phyloP scores from a whole-genome alignment of 495 filamentous ascomycete genomes.

The Penicillium samsonianum region DNA sequence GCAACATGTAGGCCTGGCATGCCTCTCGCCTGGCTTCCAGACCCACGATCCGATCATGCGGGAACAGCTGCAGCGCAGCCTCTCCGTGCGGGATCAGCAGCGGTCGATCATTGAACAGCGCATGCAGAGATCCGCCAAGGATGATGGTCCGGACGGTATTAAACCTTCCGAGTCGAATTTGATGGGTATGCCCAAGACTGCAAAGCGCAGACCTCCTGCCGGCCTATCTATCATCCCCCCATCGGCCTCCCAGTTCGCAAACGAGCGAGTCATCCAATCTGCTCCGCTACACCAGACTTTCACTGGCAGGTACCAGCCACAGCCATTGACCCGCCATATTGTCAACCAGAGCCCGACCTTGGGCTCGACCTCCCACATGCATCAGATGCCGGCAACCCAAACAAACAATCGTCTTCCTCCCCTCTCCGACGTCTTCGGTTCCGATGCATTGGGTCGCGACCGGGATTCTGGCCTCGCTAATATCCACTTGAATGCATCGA shows the following conservation, averaged over 20 bases:
- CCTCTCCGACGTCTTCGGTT: constrained; percentile 90
- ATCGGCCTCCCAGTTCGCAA: constrained; percentile 91
- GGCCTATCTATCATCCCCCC: constrained; percentile 95
- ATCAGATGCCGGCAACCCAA: constrained; percentile 84
- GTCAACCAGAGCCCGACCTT: constrained; percentile 84
- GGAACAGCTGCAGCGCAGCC: constrained; percentile 89
- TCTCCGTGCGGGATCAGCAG: constrained; percentile 92
- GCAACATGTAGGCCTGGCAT: constrained; percentile 91
- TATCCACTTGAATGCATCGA: constrained; percentile 49
- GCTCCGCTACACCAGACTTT: constrained; percentile 95
- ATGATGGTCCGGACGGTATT: constrained; percentile 63
- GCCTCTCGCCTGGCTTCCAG: constrained; percentile 91
- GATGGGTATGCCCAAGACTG: constrained; percentile 62
- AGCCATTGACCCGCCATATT: constrained; percentile 78
- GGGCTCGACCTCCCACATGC: constrained; percentile 85
- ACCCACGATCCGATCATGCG: constrained; percentile 96
- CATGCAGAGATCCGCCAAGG: constrained; percentile 82
- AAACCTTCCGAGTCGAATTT: constrained; percentile 52
- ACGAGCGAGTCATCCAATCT: constrained; percentile 95
- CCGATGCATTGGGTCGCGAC: constrained; percentile 66
- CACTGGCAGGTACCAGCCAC: constrained; percentile 82
- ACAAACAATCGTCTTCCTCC: constrained; percentile 92
- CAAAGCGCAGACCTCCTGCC: constrained; percentile 79
- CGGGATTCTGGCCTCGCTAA: constrained; percentile 41
- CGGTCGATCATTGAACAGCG: constrained; percentile 91